Evolutionary conservation across 441 rosid genomes (phyloP).

Genomic region (Biscutella laevigata): DNA sequence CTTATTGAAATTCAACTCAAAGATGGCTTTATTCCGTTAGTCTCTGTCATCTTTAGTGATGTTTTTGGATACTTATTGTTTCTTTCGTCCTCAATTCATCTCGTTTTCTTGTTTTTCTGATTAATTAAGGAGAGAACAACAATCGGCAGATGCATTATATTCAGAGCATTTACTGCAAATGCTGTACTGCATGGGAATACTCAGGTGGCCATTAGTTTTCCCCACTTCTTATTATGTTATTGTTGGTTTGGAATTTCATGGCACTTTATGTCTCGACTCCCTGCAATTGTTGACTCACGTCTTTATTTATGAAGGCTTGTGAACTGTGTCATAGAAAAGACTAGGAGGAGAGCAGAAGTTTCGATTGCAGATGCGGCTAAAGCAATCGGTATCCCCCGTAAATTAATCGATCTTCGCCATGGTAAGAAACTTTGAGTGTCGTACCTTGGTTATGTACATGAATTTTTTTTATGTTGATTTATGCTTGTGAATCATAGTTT

Average conservation of each 20-base stretch:
- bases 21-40: constrained; percentile 66
- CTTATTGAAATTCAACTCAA: constrained; percentile 66
- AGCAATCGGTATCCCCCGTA: constrained; percentile 76
- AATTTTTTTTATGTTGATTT: not conserved
- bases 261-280: too few relatives aligned
- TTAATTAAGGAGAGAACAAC: constrained; percentile 35
- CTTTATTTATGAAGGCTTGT: constrained; percentile 55
- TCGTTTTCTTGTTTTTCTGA: not conserved
- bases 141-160: constrained; percentile 35
- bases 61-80: not conserved
- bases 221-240: constrained; percentile 7
- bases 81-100: too few relatives aligned
- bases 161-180: constrained; percentile 79
- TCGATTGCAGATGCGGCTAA: constrained; percentile 89
- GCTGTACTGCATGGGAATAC: constrained; percentile 77
- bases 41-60: not conserved
- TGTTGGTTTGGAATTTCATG: not conserved
- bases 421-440: constrained; percentile 39
- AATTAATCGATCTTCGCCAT: constrained; percentile 81
- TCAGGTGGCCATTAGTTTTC: constrained; percentile 45
- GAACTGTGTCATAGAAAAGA: constrained; percentile 81
- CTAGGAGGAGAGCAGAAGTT: constrained; percentile 47
- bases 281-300: not conserved
- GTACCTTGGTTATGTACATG: constrained; percentile 3
- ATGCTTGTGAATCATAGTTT: constrained; percentile 18